These are phyloP conservation scores for Candida endomychidarum DNA, from an alignment of 805 yeast genomes.

Conservation along the genomic window DNA sequence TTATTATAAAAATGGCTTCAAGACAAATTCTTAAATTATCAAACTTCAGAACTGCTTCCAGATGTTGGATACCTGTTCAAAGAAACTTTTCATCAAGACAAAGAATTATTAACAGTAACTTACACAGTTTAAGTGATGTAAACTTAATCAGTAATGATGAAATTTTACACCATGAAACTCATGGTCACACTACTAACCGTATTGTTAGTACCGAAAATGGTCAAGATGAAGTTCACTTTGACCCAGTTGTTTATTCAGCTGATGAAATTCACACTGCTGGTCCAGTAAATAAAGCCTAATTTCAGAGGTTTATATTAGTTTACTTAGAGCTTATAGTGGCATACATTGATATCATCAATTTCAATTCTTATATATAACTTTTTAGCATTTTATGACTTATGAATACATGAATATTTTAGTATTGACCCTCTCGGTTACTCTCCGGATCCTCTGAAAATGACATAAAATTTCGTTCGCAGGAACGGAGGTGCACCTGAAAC, in stretches of 20 bases:
- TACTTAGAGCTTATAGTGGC: background rate
- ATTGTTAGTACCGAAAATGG: constrained; percentile 10
- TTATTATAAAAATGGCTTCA: constrained; percentile 3
- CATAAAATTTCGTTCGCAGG: background rate
- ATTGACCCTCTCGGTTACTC: background rate
- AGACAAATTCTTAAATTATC: constrained; percentile 30
- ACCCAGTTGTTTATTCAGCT: constrained; percentile 40
- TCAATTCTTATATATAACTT: constrained; percentile 3
- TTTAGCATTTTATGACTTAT: constrained; percentile 6
- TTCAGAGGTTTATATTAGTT: too few relatives aligned
- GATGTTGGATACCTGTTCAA: constrained; percentile 40
- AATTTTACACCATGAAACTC: constrained; percentile 18
- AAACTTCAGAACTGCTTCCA: constrained; percentile 40
- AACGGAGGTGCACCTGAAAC: background rate
- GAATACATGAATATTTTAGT: constrained; percentile 3
- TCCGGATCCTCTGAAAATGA: too few relatives aligned
- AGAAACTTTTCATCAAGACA: constrained; percentile 39
- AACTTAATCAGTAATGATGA: constrained; percentile 38
- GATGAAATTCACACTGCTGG: constrained; percentile 46
- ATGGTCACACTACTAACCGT: constrained; percentile 11
- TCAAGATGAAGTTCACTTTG: constrained; percentile 28
- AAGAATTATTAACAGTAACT: constrained; percentile 33
- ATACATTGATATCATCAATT: constrained; percentile 3
- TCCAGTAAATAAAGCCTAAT: constrained; percentile 33
- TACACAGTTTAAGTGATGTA: constrained; percentile 26